These are phyloP conservation scores for Aspergillus sp. DNA, from an alignment of 2,329 filamentous ascomycete genomes.

Conservation along the genomic window DNA sequence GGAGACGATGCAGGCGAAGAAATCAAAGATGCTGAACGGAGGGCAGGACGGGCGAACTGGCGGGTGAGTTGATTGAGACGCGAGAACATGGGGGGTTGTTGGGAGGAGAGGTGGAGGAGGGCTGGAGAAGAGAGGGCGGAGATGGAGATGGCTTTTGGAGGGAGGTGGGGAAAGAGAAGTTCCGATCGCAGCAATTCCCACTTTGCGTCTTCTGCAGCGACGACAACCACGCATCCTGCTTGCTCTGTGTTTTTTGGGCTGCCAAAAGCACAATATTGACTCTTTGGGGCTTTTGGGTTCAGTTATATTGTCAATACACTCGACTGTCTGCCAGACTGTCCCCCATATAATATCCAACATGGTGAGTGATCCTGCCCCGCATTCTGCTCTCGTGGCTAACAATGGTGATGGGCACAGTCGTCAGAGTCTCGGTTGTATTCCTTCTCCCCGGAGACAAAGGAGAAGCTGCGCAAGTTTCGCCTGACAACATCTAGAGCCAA, in stretches of 20 bases:
- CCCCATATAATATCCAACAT: slow-evolving; percentile 3
- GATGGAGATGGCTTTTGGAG: slow-evolving; percentile 1
- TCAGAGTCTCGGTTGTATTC: slow-evolving; percentile 89
- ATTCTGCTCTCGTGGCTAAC: neutral
- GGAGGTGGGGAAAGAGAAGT: slow-evolving; percentile 11
- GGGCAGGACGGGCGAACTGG: slow-evolving; percentile 62
- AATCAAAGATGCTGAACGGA: slow-evolving; percentile 49
- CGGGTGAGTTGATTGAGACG: slow-evolving; percentile 68
- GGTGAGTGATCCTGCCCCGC: slow-evolving; percentile 15
- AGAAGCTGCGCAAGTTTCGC: slow-evolving; percentile 90
- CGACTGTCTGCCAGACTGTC: too few relatives aligned
- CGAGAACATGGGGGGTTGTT: slow-evolving; percentile 61
- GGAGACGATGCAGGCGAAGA: slow-evolving; percentile 14
- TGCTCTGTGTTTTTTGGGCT: neutral
- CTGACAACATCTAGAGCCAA: slow-evolving; percentile 82
- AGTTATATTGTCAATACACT: neutral
- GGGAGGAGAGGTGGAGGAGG: slow-evolving; percentile 4
- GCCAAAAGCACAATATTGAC: neutral
- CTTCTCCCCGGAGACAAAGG: slow-evolving; percentile 85
- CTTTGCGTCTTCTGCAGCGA: neutral
- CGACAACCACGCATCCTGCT: neutral
- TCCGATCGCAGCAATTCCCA: neutral
- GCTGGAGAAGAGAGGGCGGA: slow-evolving; percentile 9
- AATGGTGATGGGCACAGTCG: slow-evolving; percentile 31
- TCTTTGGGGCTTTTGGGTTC: neutral